phyloP scores from a whole-genome alignment of 176 grass and related monocot genomes.

The Lolium multiflorum region DNA sequence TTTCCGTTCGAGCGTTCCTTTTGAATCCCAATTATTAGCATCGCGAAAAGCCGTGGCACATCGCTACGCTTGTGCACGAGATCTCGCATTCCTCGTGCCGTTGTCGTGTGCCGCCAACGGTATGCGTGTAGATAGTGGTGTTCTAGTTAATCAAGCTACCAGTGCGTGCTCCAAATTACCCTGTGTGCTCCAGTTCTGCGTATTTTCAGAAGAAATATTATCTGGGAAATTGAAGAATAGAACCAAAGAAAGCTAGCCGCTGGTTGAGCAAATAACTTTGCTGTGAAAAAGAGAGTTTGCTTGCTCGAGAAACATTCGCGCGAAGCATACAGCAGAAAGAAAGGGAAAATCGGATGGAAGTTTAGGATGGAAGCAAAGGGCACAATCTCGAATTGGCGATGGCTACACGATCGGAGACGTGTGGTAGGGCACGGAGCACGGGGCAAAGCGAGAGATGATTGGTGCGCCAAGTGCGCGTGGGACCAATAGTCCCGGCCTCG shows the following conservation, averaged over 20 bases:
- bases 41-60: slow-evolving; percentile 15
- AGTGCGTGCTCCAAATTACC: background rate
- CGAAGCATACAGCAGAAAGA: background rate
- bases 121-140: background rate
- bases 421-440: background rate
- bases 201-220: too few species aligned
- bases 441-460: background rate
- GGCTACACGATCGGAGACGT: background rate
- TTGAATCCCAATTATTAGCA: slow-evolving; percentile 33
- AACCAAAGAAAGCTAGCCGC: too few species aligned
- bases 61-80: background rate
- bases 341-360: background rate
- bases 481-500: background rate
- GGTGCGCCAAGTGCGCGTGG: background rate
- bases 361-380: background rate
- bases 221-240: background rate
- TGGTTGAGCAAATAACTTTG: too few species aligned
- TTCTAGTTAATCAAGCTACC: background rate
- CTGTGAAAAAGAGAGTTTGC: background rate
- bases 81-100: background rate
- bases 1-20: slow-evolving; percentile 8
- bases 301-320: background rate
- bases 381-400: background rate
- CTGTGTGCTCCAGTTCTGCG: too few species aligned
- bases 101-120: background rate